These are phyloP conservation scores for Sporothrix brunneoviolacea DNA, from an alignment of 2,329 filamentous ascomycete genomes.

Conservation along the genomic window DNA sequence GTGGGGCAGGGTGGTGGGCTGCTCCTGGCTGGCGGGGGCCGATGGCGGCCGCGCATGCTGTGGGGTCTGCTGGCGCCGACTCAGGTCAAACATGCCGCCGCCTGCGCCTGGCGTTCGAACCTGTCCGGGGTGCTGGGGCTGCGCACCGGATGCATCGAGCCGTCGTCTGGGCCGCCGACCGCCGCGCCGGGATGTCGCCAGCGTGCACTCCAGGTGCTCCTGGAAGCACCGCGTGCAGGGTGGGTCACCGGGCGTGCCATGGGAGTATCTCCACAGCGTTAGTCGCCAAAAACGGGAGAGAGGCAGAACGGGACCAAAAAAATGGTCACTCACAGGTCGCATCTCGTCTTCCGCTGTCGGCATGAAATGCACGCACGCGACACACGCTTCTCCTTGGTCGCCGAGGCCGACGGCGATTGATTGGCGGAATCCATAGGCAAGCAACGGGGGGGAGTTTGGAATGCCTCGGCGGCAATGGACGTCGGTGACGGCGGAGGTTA, in stretches of 20 bases:
- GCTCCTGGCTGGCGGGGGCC: neutral
- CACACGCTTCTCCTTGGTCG: constrained; percentile 10
- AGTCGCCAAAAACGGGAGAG: too few relatives aligned
- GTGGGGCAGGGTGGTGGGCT: neutral
- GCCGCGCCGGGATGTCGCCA: constrained; percentile 34
- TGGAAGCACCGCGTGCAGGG: constrained; percentile 34
- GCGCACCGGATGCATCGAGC: neutral
- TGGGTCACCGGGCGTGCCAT: constrained; percentile 24
- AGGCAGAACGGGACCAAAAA: too few relatives aligned
- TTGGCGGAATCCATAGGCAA: neutral
- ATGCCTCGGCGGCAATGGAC: neutral
- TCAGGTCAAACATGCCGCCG: neutral
- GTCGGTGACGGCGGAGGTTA: neutral
- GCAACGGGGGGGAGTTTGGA: too few relatives aligned
- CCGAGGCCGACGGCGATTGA: neutral
- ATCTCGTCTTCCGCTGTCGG: constrained; percentile 13
- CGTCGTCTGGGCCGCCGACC: constrained; percentile 26
- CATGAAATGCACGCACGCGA: constrained; percentile 12
- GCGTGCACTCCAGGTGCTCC: constrained; percentile 31
- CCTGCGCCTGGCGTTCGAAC: too few relatives aligned
- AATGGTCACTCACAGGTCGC: constrained; percentile 6
- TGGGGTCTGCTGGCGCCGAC: neutral
- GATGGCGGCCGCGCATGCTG: too few relatives aligned
- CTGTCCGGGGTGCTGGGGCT: neutral
- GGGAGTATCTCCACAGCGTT: constrained; percentile 23